A percentile compares a stretch with the other conserved stretches of the same genome.
Conservation (phyloP, 1,284 basidiomycete species). For the Apiotrichum sp. region DNA sequence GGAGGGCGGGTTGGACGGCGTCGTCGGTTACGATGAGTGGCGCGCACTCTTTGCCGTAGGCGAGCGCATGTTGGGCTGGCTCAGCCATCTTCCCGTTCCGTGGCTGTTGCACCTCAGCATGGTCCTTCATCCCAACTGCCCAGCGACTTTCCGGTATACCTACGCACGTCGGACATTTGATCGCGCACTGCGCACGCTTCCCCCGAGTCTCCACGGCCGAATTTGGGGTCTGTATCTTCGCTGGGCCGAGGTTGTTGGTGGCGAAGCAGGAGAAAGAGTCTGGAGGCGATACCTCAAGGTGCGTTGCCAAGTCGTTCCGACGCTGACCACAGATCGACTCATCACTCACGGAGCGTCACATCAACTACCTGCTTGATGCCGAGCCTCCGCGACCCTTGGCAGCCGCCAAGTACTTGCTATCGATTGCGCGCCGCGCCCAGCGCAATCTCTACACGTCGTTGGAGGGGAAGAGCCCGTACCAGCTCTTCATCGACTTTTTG, state of each 20-base stretch:
- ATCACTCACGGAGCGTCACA: slow-evolving; percentile 77
- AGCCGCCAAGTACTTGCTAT: slow-evolving; percentile 83
- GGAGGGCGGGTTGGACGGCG: slow-evolving; percentile 76
- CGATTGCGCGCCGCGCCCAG: slow-evolving; percentile 73
- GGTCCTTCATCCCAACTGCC: slow-evolving; percentile 85
- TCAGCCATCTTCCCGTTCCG: slow-evolving; percentile 75
- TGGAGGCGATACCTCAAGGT: slow-evolving; percentile 82
- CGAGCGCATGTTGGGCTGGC: slow-evolving; percentile 89
- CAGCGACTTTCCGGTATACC: slow-evolving; percentile 72
- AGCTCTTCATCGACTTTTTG: slow-evolving; percentile 86
- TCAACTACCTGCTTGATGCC: slow-evolving; percentile 65
- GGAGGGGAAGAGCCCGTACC: slow-evolving; percentile 93
- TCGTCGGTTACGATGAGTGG: slow-evolving; percentile 94
- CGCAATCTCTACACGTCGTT: slow-evolving; percentile 78
- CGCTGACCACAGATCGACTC: slow-evolving; percentile 58
- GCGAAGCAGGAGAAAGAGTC: slow-evolving; percentile 75
- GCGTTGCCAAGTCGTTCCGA: slow-evolving; percentile 17
- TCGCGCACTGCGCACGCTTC: slow-evolving; percentile 85
- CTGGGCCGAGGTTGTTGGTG: slow-evolving; percentile 82
- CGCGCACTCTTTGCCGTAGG: slow-evolving; percentile 77
- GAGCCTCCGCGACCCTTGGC: slow-evolving; percentile 76
- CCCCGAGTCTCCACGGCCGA: slow-evolving; percentile 86
- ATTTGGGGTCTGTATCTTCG: slow-evolving; percentile 93
- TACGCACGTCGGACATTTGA: slow-evolving; percentile 94
- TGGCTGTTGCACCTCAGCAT: slow-evolving; percentile 92